phyloP scores from a whole-genome alignment of 2,329 filamentous ascomycete genomes.

The Aureobasidium namibiae region DNA sequence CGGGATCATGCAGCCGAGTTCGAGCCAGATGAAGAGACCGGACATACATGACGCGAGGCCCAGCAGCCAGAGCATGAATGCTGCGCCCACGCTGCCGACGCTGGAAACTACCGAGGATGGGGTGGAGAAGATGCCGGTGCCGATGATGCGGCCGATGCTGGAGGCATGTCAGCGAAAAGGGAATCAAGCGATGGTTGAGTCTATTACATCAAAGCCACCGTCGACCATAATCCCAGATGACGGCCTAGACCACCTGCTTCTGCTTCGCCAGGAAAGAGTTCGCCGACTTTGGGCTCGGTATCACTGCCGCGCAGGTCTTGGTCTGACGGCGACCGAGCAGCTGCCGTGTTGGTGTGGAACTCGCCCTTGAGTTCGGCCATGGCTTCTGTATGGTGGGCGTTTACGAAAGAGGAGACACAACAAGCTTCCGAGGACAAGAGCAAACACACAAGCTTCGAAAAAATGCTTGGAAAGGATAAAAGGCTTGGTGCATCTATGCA shows the following conservation, averaged over 20 bases:
- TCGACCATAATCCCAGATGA: background rate
- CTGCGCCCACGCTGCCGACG: background rate
- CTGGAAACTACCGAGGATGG: background rate
- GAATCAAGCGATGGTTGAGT: background rate
- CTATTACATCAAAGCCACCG: background rate
- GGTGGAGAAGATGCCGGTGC: background rate
- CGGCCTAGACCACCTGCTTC: background rate
- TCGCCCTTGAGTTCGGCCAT: background rate
- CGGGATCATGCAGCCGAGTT: slow-evolving; percentile 64
- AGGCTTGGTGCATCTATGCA: background rate
- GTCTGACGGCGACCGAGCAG: background rate
- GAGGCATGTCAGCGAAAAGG: background rate
- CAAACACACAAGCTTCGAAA: background rate
- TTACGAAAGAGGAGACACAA: no score
- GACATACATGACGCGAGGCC: background rate
- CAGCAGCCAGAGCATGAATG: background rate
- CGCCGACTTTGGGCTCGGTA: background rate
- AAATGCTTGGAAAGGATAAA: background rate
- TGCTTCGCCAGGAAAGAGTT: background rate
- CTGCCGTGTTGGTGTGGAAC: background rate
- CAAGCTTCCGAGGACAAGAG: background rate
- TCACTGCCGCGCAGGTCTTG: background rate
- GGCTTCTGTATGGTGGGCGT: no score
- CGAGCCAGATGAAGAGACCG: slow-evolving; percentile 51
- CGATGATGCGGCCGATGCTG: background rate